Evolutionary conservation across 106 monocot species (phyloP).

Genomic region (Cymbidium sinense): DNA sequence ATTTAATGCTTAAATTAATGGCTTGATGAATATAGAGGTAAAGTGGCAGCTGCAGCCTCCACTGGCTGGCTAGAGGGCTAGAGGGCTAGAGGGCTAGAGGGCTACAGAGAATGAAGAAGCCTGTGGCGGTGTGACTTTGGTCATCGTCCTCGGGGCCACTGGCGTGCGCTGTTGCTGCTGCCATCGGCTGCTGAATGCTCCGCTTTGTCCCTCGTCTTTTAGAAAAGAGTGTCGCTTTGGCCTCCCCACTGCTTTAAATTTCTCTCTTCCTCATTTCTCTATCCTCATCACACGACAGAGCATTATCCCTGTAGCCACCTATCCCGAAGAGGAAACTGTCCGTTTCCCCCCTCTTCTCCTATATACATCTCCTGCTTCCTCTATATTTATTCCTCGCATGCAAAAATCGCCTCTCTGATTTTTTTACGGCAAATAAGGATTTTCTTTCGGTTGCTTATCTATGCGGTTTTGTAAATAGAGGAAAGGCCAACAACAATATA

Average conservation of each 20-base stretch:
- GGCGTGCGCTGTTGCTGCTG: constrained; percentile 8
- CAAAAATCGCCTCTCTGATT: background rate
- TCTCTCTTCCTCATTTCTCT: background rate
- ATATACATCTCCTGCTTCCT: background rate
- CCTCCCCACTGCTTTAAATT: constrained; percentile 1
- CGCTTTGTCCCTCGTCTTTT: constrained; percentile 39
- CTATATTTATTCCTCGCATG: constrained; percentile 6
- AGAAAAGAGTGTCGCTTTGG: constrained; percentile 21
- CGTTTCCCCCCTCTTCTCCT: background rate
- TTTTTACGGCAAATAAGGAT: constrained; percentile 9
- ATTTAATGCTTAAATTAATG: constrained; percentile 7
- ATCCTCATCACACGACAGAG: constrained; percentile 14
- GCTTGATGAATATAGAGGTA: background rate
- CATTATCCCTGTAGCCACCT: constrained; percentile 15
- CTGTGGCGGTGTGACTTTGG: background rate
- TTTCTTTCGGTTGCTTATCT: constrained; percentile 7
- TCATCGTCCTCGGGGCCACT: constrained; percentile 1
- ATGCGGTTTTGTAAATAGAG: constrained; percentile 7
- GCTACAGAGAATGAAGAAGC: background rate
- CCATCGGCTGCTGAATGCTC: constrained; percentile 19
- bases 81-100: background rate
- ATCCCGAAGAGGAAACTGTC: constrained; percentile 10
- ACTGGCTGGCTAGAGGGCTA: background rate
- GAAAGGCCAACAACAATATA: constrained; percentile 2
- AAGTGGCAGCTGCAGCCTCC: background rate